Evolutionary conservation across 2,329 filamentous ascomycete genomes (phyloP).

Genomic region (Neopestalotiopsis clavispora): DNA sequence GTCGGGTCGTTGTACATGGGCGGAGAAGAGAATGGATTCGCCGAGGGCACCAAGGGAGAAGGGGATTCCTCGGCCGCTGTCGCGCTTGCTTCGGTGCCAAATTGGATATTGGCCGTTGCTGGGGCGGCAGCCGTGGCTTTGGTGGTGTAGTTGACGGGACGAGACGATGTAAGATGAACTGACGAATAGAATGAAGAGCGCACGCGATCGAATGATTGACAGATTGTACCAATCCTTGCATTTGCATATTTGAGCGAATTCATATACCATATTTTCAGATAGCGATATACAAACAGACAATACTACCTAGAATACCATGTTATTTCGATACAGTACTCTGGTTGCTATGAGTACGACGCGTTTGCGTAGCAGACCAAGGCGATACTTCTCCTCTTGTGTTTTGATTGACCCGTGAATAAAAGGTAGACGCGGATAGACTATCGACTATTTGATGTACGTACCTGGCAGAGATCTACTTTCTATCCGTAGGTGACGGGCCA

Average conservation of each 20-base stretch:
- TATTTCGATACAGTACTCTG: too few relatives aligned
- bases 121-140: constrained; percentile 1
- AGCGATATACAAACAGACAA: neutral
- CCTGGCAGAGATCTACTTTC: neutral
- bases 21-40: constrained; percentile 42
- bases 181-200: neutral
- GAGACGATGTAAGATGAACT: neutral
- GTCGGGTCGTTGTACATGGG: constrained; percentile 44
- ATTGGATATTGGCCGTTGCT: constrained; percentile 6
- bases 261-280: neutral
- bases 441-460: too few relatives aligned
- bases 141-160: neutral
- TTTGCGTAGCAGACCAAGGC: too few relatives aligned
- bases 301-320: too few relatives aligned
- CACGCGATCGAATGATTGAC: neutral
- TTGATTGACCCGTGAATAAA: too few relatives aligned
- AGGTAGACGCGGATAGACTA: too few relatives aligned
- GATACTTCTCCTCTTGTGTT: too few relatives aligned
- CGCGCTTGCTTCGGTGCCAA: neutral
- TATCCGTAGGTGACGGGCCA: neutral
- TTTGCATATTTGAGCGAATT: neutral
- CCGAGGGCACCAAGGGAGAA: constrained; percentile 34
- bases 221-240: neutral
- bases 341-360: too few relatives aligned
- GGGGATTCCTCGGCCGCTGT: neutral